Percentiles rank a stretch among this genome's conserved stretches.
phyloP scores from a whole-genome alignment of 2,329 filamentous ascomycete species.

The Diaporthe helianthi region DNA sequence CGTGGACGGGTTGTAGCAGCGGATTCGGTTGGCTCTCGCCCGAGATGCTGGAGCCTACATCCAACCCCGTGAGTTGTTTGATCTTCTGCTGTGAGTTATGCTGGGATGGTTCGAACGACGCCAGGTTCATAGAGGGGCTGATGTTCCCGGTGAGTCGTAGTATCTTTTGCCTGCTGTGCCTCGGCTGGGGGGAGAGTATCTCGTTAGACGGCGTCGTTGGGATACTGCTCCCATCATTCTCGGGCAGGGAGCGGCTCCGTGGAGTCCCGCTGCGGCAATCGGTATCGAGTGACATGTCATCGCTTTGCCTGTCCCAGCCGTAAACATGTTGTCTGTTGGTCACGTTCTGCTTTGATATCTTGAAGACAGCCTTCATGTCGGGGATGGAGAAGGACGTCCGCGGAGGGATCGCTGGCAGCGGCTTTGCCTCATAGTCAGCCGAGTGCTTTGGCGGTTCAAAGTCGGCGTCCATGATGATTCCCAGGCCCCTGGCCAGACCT shows the following conservation, averaged over 20 bases:
- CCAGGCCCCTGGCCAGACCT: neutral
- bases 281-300: neutral
- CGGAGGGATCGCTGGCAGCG: constrained; percentile 30
- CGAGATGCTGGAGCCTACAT: constrained; percentile 40
- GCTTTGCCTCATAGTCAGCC: constrained; percentile 27
- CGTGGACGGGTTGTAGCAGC: neutral
- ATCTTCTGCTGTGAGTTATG: constrained; percentile 49
- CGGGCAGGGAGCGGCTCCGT: constrained; percentile 2
- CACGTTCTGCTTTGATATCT: neutral
- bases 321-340: neutral
- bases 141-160: constrained; percentile 34
- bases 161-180: constrained; percentile 35
- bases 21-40: constrained; percentile 22
- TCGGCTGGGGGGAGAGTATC: constrained; percentile 38
- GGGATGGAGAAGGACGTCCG: constrained; percentile 22
- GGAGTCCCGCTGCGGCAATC: neutral
- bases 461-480: neutral
- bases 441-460: constrained; percentile 17
- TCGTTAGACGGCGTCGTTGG: constrained; percentile 31
- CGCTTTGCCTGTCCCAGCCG: constrained; percentile 29
- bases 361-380: constrained; percentile 1
- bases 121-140: constrained; percentile 16
- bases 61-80: constrained; percentile 50
- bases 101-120: constrained; percentile 36
- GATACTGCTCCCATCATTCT: constrained; percentile 29